A percentile compares a stretch with the other conserved stretches of the same genome.
These are phyloP conservation scores for Peronospora farinosa DNA, from an alignment of 352 stramenopile genomes.

Conservation along the genomic window DNA sequence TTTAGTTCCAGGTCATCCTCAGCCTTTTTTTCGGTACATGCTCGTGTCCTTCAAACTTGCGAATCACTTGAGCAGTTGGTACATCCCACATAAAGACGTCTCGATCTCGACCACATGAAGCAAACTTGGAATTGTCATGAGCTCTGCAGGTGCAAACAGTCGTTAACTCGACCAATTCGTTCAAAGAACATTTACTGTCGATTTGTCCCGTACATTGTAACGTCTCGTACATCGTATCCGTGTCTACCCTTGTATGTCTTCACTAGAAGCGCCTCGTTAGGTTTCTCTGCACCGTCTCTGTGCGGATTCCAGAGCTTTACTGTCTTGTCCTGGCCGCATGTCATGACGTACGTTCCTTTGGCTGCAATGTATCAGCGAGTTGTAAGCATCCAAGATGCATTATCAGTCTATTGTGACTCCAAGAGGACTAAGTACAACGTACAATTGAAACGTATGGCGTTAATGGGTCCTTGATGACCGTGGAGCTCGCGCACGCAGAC, in stretches of 20 bases:
- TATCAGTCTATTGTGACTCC: background rate
- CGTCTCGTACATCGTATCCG: constrained; percentile 85
- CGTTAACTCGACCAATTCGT: background rate
- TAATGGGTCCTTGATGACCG: constrained; percentile 65
- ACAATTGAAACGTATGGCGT: constrained; percentile 81
- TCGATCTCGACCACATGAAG: constrained; percentile 81
- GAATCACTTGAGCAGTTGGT: constrained; percentile 74
- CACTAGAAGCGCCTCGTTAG: constrained; percentile 62
- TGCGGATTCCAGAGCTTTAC: constrained; percentile 87
- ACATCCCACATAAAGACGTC: constrained; percentile 87
- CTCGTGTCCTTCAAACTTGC: constrained; percentile 84
- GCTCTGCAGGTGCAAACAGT: constrained; percentile 31
- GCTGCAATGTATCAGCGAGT: constrained; percentile 24
- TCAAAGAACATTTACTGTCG: background rate
- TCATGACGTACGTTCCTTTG: constrained; percentile 88
- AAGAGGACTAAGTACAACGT: background rate
- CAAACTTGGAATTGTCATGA: constrained; percentile 83
- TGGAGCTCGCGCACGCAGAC: constrained; percentile 45
- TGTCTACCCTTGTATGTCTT: constrained; percentile 84
- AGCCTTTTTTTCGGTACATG: constrained; percentile 30
- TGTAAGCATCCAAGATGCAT: background rate
- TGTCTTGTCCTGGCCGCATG: constrained; percentile 81
- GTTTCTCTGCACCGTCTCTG: constrained; percentile 50
- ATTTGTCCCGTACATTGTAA: constrained; percentile 65
- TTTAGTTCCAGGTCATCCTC: background rate